These are phyloP conservation scores for Dimocarpus longan DNA, from an alignment of 345 rosid species.

Conservation along the genomic window DNA sequence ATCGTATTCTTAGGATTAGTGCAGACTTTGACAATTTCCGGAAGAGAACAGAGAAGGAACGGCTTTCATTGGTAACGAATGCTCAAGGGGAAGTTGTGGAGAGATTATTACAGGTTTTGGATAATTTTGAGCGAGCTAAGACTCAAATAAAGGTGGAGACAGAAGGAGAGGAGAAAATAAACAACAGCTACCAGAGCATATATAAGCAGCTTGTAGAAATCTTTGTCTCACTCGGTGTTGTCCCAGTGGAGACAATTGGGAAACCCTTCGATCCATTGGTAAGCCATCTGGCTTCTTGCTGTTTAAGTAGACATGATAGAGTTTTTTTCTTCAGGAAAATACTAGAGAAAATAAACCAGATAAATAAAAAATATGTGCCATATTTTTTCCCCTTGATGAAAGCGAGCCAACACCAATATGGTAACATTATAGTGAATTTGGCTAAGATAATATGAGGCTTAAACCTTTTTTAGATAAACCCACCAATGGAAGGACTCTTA, in stretches of 20 bases:
- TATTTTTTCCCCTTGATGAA: not conserved
- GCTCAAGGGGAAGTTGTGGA: constrained; percentile 95
- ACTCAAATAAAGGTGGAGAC: constrained; percentile 77
- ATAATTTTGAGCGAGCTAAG: constrained; percentile 97
- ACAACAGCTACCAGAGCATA: constrained; percentile 88
- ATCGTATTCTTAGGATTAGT: constrained; percentile 77
- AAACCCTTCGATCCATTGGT: constrained; percentile 94
- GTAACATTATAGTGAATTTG: not conserved
- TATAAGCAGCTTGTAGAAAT: constrained; percentile 89
- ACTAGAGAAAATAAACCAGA: not conserved
- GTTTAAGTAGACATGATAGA: constrained; percentile 12
- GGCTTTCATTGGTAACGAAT: constrained; percentile 75
- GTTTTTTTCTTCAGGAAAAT: not conserved
- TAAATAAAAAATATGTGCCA: not conserved
- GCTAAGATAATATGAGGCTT: not conserved
- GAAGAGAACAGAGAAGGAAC: constrained; percentile 88
- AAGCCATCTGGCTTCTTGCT: constrained; percentile 41
- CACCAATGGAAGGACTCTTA: not conserved
- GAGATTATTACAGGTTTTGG: constrained; percentile 75
- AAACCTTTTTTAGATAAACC: not conserved
- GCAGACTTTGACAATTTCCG: constrained; percentile 98
- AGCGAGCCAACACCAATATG: not conserved
- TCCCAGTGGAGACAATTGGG: constrained; percentile 79
- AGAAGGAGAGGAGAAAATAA: constrained; percentile 92
- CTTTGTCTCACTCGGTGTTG: constrained; percentile 74